phyloP scores from a whole-genome alignment of 2,329 filamentous ascomycete genomes.

The Diaporthe sp. region DNA sequence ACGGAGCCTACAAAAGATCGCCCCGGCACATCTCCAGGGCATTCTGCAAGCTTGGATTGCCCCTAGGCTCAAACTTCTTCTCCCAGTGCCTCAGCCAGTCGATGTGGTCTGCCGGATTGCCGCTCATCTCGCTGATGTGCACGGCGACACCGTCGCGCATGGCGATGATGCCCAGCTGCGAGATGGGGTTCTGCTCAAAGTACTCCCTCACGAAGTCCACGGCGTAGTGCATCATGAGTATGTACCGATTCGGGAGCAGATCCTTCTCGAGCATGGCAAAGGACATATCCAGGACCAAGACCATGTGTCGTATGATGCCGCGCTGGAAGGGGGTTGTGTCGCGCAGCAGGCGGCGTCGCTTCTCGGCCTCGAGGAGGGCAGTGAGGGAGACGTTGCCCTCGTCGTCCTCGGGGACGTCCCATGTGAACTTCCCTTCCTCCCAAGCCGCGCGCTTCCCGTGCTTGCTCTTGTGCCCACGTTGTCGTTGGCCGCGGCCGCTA shows the following conservation, averaged over 20 bases:
- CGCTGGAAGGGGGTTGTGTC: constrained; percentile 96
- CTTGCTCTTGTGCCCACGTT: constrained; percentile 49
- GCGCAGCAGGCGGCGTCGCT: constrained; percentile 83
- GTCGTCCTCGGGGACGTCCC: constrained; percentile 84
- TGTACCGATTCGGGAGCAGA: constrained; percentile 87
- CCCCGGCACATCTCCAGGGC: constrained; percentile 95
- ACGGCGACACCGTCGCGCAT: constrained; percentile 94
- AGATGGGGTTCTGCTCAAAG: constrained; percentile 99
- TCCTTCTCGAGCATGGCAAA: constrained; percentile 97
- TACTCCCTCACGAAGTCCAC: constrained; percentile 92
- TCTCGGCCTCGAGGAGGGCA: constrained; percentile 83
- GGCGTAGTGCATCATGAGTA: constrained; percentile 85
- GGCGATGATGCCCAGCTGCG: constrained; percentile 90
- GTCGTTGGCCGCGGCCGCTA: constrained; percentile 44
- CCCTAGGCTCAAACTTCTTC: constrained; percentile 76
- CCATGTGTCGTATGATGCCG: constrained; percentile 96
- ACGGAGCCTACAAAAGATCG: constrained; percentile 78
- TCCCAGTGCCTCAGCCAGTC: constrained; percentile 78
- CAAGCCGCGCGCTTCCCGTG: constrained; percentile 67
- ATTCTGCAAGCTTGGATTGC: constrained; percentile 89
- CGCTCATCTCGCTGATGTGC: constrained; percentile 88
- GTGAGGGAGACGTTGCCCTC: constrained; percentile 85
- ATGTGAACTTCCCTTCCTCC: constrained; percentile 77
- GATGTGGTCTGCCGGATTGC: constrained; percentile 91
- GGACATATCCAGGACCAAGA: constrained; percentile 92